Conservation (phyloP, 306 rosid species). For the Ammopiptanthus mongolicus region DNA sequence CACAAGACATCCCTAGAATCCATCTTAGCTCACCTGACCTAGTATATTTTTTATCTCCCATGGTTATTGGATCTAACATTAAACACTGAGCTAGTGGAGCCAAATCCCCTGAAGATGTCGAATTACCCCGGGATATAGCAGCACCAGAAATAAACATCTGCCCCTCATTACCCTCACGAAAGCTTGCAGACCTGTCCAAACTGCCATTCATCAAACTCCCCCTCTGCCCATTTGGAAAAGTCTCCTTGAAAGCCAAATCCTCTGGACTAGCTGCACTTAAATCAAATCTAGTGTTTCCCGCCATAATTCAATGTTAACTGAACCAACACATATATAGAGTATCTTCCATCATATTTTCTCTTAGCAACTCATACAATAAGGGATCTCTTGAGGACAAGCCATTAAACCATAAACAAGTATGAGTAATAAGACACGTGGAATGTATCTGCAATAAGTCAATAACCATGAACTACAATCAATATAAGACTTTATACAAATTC, state of each 20-base stretch:
- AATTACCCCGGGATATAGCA: slow-evolving; percentile 44
- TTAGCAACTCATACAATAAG: slow-evolving; percentile 12
- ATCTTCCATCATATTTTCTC: slow-evolving; percentile 19
- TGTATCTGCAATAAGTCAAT: slow-evolving; percentile 33
- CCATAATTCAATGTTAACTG: slow-evolving; percentile 50
- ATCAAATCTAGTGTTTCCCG: slow-evolving; percentile 61
- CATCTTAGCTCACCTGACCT: slow-evolving; percentile 55
- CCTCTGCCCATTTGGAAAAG: slow-evolving; percentile 46
- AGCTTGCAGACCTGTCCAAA: slow-evolving; percentile 65
- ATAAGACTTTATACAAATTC: background rate
- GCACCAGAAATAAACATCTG: slow-evolving; percentile 43
- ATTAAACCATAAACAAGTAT: slow-evolving; percentile 35
- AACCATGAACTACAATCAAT: slow-evolving; percentile 25
- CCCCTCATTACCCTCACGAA: slow-evolving; percentile 47
- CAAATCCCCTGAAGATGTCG: slow-evolving; percentile 39
- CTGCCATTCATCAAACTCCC: slow-evolving; percentile 37
- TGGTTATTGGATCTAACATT: slow-evolving; percentile 52
- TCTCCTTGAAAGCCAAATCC: slow-evolving; percentile 43
- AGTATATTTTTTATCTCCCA: slow-evolving; percentile 48
- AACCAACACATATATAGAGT: slow-evolving; percentile 23
- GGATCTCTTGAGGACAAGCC: slow-evolving; percentile 19
- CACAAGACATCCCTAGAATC: slow-evolving; percentile 52
- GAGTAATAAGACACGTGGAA: slow-evolving; percentile 1
- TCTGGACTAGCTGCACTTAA: slow-evolving; percentile 48
- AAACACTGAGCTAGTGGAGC: slow-evolving; percentile 48